Evolutionary conservation across 768 basidiomycete species (phyloP).

Genomic region (Termitomyces titanicus): DNA sequence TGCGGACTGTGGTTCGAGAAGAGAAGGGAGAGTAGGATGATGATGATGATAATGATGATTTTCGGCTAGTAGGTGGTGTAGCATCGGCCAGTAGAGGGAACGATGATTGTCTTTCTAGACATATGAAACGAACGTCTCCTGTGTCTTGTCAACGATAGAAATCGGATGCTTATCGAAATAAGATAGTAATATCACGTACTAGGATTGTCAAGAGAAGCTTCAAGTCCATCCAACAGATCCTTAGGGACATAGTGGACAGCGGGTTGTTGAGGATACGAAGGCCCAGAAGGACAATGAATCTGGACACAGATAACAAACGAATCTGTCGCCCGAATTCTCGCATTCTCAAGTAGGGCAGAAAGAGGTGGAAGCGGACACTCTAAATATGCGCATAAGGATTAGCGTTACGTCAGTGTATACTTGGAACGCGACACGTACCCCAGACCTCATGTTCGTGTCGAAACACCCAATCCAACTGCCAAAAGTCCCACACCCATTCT

Average conservation of each 20-base stretch:
- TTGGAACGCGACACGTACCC: conserved; percentile 46
- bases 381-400: conserved; percentile 16
- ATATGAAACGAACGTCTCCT: conserved; percentile 75
- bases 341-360: conserved; percentile 56
- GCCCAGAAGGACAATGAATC: conserved; percentile 58
- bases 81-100: conserved; percentile 22
- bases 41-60: conserved; percentile 38
- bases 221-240: conserved; percentile 65
- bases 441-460: conserved; percentile 69
- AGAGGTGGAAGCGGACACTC: conserved; percentile 64
- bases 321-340: conserved; percentile 55
- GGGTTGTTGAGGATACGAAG: conserved; percentile 64
- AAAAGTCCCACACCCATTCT: conserved; percentile 72
- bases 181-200: conserved; percentile 36
- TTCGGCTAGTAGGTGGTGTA: conserved; percentile 26
- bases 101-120: conserved; percentile 47
- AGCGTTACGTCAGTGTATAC: background rate
- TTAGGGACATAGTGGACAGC: conserved; percentile 61
- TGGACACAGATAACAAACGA: conserved; percentile 74
- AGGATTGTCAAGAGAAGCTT: conserved; percentile 68
- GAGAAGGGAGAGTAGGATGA: conserved; percentile 40
- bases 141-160: conserved; percentile 40
- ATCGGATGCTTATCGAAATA: background rate
- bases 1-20: conserved; percentile 53
- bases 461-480: conserved; percentile 71